Conservation (phyloP, 202 grass and related monocot genomes). For the Cymbopogon flexuosus region DNA sequence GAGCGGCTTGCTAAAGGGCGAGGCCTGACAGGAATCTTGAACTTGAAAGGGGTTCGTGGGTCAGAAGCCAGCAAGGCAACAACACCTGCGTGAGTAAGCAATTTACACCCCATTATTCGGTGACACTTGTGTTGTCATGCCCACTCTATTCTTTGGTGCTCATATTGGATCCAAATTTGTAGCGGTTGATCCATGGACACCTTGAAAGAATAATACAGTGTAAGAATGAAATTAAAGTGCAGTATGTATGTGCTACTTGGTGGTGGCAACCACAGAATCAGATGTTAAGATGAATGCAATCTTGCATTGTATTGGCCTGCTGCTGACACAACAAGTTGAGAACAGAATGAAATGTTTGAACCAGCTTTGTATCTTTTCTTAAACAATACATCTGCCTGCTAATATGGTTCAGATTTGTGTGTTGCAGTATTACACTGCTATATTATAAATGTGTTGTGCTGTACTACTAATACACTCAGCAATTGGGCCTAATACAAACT, state of each 20-base stretch:
- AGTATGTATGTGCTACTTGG: neutral
- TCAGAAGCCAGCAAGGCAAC: slow-evolving; percentile 36
- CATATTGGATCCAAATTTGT: slow-evolving; percentile 24
- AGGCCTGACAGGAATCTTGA: slow-evolving; percentile 66
- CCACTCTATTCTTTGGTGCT: slow-evolving; percentile 36
- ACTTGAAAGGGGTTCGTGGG: slow-evolving; percentile 42
- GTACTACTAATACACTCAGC: too few species aligned
- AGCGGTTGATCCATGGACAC: slow-evolving; percentile 30
- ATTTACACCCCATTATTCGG: slow-evolving; percentile 11
- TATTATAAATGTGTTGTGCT: too few species aligned
- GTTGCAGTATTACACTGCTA: neutral
- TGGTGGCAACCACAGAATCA: neutral
- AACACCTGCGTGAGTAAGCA: slow-evolving; percentile 42
- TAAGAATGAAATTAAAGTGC: neutral
- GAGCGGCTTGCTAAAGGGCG: slow-evolving; percentile 57
- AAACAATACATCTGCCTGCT: neutral
- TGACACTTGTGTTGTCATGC: neutral
- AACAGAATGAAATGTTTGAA: neutral
- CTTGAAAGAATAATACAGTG: slow-evolving; percentile 22
- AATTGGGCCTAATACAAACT: too few species aligned
- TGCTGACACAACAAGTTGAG: neutral
- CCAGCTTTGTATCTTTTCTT: neutral
- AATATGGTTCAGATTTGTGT: neutral
- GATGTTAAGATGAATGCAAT: slow-evolving; percentile 19
- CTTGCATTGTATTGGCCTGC: neutral